These are phyloP conservation scores for Colletotrichum lini DNA, from an alignment of 2,329 filamentous ascomycete species.

Conservation along the genomic window DNA sequence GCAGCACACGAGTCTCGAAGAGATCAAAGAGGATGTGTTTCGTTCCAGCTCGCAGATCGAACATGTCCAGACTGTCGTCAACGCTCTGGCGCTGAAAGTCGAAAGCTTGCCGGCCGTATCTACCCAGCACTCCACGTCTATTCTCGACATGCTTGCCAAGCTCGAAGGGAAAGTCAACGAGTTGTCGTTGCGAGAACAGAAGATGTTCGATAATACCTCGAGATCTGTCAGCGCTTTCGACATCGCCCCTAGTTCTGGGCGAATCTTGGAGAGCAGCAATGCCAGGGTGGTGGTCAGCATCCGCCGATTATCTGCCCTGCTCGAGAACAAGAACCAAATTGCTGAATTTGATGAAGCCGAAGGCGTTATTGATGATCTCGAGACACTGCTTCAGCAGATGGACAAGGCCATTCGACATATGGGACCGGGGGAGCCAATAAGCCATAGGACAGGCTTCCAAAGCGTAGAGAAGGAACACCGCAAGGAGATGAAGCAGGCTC, in stretches of 20 bases:
- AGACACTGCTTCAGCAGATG: neutral
- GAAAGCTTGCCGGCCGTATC: neutral
- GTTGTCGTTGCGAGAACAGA: neutral
- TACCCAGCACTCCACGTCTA: neutral
- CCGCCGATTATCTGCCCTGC: neutral
- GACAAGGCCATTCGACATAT: neutral
- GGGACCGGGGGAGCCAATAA: neutral
- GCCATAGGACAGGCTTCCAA: too few species aligned
- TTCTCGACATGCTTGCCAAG: neutral
- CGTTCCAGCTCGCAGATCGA: neutral
- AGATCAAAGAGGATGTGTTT: neutral
- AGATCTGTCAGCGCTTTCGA: neutral
- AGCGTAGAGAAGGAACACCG: neutral
- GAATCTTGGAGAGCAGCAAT: neutral
- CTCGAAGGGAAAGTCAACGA: neutral
- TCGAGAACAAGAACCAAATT: neutral
- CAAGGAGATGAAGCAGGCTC: neutral
- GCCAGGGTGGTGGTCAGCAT: neutral
- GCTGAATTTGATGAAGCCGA: neutral
- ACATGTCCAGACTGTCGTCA: conserved; percentile 8
- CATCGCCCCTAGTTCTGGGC: neutral
- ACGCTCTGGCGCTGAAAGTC: neutral
- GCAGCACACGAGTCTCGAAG: neutral
- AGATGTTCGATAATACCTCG: neutral
- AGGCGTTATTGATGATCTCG: conserved; percentile 9